These are phyloP conservation scores for Speleostelium caveatum DNA, from an alignment of 78 protist species.

Conservation along the genomic window DNA sequence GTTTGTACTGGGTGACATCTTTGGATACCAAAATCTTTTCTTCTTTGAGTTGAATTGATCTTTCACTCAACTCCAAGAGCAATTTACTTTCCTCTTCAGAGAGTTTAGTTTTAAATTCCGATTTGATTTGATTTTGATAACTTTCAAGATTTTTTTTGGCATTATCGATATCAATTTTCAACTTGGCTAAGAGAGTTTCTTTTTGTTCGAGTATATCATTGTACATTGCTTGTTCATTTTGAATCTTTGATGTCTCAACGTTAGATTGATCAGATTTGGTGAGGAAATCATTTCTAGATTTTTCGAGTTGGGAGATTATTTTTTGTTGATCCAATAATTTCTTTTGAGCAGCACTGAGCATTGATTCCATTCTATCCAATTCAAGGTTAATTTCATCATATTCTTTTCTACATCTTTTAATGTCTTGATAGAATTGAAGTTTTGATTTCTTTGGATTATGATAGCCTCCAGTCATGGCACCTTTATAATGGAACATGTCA, in stretches of 20 bases:
- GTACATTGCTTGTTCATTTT: neutral
- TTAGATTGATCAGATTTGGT: neutral
- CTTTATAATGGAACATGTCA: slow-evolving; percentile 90
- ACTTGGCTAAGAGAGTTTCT: neutral
- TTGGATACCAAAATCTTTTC: neutral
- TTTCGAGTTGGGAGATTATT: neutral
- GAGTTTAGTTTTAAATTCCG: slow-evolving; percentile 23
- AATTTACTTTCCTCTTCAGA: slow-evolving; percentile 25
- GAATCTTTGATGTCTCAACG: neutral
- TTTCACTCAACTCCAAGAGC: slow-evolving; percentile 6
- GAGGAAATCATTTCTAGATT: neutral
- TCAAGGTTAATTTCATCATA: neutral
- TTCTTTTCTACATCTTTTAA: slow-evolving; percentile 3
- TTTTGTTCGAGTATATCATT: neutral
- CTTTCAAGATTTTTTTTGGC: neutral
- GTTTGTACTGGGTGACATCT: neutral
- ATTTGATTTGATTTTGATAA: slow-evolving; percentile 23
- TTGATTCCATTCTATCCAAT: neutral
- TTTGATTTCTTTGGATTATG: slow-evolving; percentile 64
- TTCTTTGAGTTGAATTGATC: slow-evolving; percentile 20
- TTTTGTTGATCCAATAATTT: neutral
- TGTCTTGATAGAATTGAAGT: slow-evolving; percentile 4
- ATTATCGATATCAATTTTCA: slow-evolving; percentile 7
- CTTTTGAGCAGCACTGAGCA: neutral
- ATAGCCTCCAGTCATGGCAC: slow-evolving; percentile 97